phyloP scores from a whole-genome alignment of 495 filamentous ascomycete genomes.

The Astrothelium macrocarpum region DNA sequence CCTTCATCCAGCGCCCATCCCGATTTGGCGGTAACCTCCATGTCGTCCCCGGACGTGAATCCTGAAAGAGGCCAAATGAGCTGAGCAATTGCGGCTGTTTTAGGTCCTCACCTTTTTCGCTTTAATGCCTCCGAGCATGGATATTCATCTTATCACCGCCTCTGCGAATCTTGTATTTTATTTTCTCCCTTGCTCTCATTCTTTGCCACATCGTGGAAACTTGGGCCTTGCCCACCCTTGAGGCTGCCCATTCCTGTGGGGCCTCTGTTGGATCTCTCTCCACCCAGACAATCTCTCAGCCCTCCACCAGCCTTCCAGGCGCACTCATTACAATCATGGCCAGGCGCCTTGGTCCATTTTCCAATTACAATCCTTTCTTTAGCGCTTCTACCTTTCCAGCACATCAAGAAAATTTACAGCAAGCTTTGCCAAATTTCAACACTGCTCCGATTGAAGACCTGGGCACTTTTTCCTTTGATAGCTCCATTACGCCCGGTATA shows the following conservation, averaged over 20 bases:
- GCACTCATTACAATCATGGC: not conserved
- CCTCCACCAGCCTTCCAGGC: not conserved
- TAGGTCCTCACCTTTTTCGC: not conserved
- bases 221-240: not conserved
- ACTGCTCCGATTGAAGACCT: not conserved
- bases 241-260: not conserved
- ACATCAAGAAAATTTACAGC: not conserved
- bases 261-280: not conserved
- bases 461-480: not conserved
- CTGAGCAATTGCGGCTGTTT: constrained; percentile 2
- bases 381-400: not conserved
- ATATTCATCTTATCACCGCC: not conserved
- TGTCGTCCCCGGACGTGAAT: not conserved
- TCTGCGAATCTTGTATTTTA: not conserved
- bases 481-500: not conserved
- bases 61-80: constrained; percentile 1
- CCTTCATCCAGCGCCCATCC: not conserved
- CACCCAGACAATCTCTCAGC: not conserved
- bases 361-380: constrained; percentile 5
- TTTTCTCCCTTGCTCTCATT: not conserved
- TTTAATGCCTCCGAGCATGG: not conserved
- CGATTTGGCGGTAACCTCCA: not conserved
- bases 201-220: not conserved
- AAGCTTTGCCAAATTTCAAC: not conserved
- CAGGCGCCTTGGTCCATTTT: not conserved